These are phyloP conservation scores for Lipomyces orientalis DNA, from an alignment of 805 yeast genomes.

Conservation along the genomic window DNA sequence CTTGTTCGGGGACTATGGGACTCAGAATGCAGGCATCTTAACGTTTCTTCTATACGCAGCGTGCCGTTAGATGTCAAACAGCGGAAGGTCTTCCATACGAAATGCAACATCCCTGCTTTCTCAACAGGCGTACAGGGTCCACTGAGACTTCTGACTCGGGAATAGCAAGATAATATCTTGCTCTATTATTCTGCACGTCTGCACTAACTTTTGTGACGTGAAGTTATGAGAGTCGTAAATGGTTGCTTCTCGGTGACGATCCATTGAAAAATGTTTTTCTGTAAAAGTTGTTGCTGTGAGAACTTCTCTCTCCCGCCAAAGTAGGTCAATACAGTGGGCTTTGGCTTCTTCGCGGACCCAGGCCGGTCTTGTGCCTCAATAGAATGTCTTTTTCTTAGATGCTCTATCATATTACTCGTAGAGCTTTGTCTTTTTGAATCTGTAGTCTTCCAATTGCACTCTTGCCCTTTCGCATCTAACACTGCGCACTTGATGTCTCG, in stretches of 20 bases:
- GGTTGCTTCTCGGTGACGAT: neutral
- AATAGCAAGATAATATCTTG: no score
- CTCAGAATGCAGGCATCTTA: no score
- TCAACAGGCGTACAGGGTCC: no score
- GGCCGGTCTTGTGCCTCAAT: conserved; percentile 5
- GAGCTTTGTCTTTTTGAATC: conserved; percentile 6
- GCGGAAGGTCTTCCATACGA: no score
- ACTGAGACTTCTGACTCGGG: no score
- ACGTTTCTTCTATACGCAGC: no score
- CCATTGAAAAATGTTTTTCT: neutral
- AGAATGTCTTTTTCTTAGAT: neutral
- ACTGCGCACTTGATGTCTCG: neutral
- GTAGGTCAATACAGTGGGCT: neutral
- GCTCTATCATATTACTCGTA: conserved; percentile 1
- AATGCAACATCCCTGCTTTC: no score
- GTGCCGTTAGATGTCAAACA: no score
- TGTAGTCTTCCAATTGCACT: conserved; percentile 1
- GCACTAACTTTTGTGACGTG: no score
- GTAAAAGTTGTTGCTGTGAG: neutral
- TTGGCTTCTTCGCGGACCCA: conserved; percentile 2
- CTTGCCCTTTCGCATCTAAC: neutral
- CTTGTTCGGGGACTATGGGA: no score
- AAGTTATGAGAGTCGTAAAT: neutral
- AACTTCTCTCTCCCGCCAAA: neutral
- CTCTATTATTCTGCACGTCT: no score